phyloP scores from a whole-genome alignment of 1,284 basidiomycete species.

The Pseudozyma sp. region DNA sequence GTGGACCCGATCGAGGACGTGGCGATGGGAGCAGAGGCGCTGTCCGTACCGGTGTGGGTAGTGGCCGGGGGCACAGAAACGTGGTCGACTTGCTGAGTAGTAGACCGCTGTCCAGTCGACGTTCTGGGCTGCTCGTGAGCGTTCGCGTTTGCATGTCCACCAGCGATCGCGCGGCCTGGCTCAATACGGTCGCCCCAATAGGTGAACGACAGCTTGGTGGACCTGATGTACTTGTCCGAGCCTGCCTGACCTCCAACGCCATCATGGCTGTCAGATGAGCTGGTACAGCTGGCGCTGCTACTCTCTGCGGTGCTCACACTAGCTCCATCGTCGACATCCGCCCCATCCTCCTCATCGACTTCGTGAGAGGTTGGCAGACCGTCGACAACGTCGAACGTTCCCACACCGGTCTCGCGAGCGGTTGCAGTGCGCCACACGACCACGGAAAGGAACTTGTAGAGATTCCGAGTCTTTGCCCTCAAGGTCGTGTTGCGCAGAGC shows the following conservation, averaged over 20 bases:
- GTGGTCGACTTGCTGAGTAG: conserved; percentile 1
- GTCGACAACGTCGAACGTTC: conserved; percentile 13
- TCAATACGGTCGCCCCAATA: conserved; percentile 59
- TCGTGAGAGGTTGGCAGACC: conserved; percentile 47
- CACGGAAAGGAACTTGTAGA: conserved; percentile 60
- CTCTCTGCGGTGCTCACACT: conserved; percentile 26
- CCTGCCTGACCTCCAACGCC: conserved; percentile 45
- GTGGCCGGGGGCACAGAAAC: conserved; percentile 1
- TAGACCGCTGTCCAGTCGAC: neutral
- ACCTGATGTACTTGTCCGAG: conserved; percentile 51
- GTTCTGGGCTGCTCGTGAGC: neutral
- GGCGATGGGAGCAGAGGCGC: conserved; percentile 3
- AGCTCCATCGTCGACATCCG: conserved; percentile 33
- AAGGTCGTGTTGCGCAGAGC: conserved; percentile 58
- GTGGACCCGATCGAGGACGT: conserved; percentile 2
- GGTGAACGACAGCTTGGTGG: conserved; percentile 59
- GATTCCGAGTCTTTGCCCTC: conserved; percentile 58
- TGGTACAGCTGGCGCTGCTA: conserved; percentile 21
- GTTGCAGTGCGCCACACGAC: conserved; percentile 49
- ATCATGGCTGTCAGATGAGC: conserved; percentile 37
- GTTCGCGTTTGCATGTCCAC: neutral
- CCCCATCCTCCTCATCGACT: conserved; percentile 51
- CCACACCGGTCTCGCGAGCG: conserved; percentile 4
- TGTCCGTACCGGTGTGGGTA: conserved; percentile 14
- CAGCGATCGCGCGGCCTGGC: conserved; percentile 33